Evolutionary conservation across 805 yeast genomes (phyloP).

Genomic region (Ogataea haglerorum): DNA sequence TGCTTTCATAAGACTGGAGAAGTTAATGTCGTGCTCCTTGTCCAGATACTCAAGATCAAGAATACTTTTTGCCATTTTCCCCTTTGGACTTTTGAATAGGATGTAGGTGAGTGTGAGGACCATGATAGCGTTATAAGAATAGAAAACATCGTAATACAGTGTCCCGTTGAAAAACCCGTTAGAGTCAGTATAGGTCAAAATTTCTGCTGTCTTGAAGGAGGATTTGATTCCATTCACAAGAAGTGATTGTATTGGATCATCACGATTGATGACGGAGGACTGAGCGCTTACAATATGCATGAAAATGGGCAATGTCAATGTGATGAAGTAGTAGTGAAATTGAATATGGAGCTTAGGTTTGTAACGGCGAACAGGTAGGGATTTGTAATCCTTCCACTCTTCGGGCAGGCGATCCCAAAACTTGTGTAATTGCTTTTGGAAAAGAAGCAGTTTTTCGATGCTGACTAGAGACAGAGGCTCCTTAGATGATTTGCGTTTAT

Average conservation of each 20-base stretch:
- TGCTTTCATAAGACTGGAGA: constrained; percentile 28
- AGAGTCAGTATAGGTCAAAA: constrained; percentile 33
- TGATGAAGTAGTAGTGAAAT: constrained; percentile 40
- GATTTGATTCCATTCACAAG: constrained; percentile 40
- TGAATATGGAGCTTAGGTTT: constrained; percentile 41
- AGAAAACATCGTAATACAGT: constrained; percentile 41
- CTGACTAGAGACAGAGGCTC: constrained; percentile 40
- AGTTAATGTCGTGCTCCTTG: constrained; percentile 27
- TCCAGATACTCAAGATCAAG: constrained; percentile 31
- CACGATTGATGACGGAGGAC: constrained; percentile 34
- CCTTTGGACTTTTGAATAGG: constrained; percentile 27
- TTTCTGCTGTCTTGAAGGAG: constrained; percentile 37
- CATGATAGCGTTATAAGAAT: constrained; percentile 42
- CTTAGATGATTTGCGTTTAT: constrained; percentile 34
- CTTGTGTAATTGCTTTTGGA: constrained; percentile 34
- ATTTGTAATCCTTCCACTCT: constrained; percentile 32
- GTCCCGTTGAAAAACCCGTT: constrained; percentile 44
- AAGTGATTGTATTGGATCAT: constrained; percentile 40
- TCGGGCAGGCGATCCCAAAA: constrained; percentile 36
- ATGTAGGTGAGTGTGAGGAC: constrained; percentile 41
- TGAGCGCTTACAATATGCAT: constrained; percentile 37
- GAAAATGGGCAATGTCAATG: constrained; percentile 42
- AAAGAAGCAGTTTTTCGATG: constrained; percentile 38
- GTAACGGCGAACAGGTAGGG: constrained; percentile 34
- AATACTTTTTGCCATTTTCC: constrained; percentile 18